phyloP scores from a whole-genome alignment of 2,329 filamentous ascomycete genomes.

The Juglanconis oblonga region DNA sequence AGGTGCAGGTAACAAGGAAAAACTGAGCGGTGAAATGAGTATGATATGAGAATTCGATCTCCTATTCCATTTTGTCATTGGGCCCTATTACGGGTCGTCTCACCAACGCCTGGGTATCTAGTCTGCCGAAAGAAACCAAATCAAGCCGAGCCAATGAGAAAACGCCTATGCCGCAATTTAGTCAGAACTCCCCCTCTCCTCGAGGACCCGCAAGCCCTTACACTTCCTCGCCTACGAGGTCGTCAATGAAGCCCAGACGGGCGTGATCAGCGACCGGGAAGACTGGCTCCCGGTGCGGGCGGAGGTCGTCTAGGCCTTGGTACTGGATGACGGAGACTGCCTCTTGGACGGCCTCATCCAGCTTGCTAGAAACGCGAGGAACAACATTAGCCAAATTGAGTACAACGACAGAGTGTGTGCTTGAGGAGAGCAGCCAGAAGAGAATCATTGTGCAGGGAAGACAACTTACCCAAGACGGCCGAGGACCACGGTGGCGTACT shows the following conservation, averaged over 20 bases:
- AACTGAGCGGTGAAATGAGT: too few species aligned
- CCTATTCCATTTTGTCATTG: neutral
- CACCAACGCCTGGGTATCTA: neutral
- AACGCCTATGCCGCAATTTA: neutral
- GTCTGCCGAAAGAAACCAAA: neutral
- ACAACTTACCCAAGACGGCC: slow-evolving; percentile 62
- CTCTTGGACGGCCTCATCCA: slow-evolving; percentile 24
- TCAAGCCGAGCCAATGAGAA: neutral
- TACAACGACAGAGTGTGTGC: neutral
- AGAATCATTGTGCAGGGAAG: too few species aligned
- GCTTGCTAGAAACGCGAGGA: slow-evolving; percentile 17
- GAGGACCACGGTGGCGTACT: slow-evolving; percentile 72
- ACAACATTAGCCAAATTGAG: neutral
- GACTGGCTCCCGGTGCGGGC: slow-evolving; percentile 23
- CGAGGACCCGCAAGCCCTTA: neutral
- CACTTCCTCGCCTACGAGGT: neutral
- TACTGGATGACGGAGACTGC: slow-evolving; percentile 19
- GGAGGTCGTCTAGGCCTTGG: slow-evolving; percentile 22
- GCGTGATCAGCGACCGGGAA: slow-evolving; percentile 28
- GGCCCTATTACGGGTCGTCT: neutral
- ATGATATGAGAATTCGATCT: neutral
- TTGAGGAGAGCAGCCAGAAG: neutral
- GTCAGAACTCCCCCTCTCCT: neutral
- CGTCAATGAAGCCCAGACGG: slow-evolving; percentile 30
- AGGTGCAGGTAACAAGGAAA: too few species aligned